phyloP scores from a whole-genome alignment of 345 rosid genomes.

The Moringa oleifera region DNA sequence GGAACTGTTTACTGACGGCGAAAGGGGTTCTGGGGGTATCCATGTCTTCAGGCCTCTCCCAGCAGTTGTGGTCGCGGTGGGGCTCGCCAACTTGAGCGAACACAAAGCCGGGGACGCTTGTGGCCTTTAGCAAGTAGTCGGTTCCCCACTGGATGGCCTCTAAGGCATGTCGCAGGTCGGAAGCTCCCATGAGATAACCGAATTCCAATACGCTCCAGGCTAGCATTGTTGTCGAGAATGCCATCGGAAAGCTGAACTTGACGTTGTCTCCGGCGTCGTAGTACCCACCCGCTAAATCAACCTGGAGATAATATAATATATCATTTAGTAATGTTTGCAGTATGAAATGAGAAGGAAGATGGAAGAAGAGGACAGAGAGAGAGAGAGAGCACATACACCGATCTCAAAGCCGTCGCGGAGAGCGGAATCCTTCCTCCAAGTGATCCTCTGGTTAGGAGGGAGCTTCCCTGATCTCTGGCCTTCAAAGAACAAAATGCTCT shows the following conservation, averaged over 20 bases:
- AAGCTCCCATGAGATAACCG: slow-evolving; percentile 35
- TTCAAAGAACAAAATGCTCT: slow-evolving; percentile 61
- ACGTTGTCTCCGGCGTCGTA: slow-evolving; percentile 93
- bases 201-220: slow-evolving; percentile 77
- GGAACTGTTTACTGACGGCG: slow-evolving; percentile 42
- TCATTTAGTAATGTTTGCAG: too few relatives aligned
- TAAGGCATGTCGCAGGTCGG: slow-evolving; percentile 33
- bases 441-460: slow-evolving; percentile 43
- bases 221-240: slow-evolving; percentile 72
- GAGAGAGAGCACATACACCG: slow-evolving; percentile 20
- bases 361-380: neutral
- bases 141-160: slow-evolving; percentile 74
- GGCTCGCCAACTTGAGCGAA: slow-evolving; percentile 44
- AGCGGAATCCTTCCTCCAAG: slow-evolving; percentile 64
- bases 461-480: slow-evolving; percentile 64
- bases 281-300: slow-evolving; percentile 85
- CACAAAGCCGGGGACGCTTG: slow-evolving; percentile 46
- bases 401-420: slow-evolving; percentile 39
- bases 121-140: slow-evolving; percentile 75
- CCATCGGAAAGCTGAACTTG: slow-evolving; percentile 89
- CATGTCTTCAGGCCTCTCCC: slow-evolving; percentile 99
- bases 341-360: too few relatives aligned
- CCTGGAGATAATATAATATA: slow-evolving; percentile 22
- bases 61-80: slow-evolving; percentile 41
- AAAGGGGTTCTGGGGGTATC: slow-evolving; percentile 69